Evolutionary conservation across 768 basidiomycete genomes (phyloP).

Genomic region (Rhodotorula taiwanensis): DNA sequence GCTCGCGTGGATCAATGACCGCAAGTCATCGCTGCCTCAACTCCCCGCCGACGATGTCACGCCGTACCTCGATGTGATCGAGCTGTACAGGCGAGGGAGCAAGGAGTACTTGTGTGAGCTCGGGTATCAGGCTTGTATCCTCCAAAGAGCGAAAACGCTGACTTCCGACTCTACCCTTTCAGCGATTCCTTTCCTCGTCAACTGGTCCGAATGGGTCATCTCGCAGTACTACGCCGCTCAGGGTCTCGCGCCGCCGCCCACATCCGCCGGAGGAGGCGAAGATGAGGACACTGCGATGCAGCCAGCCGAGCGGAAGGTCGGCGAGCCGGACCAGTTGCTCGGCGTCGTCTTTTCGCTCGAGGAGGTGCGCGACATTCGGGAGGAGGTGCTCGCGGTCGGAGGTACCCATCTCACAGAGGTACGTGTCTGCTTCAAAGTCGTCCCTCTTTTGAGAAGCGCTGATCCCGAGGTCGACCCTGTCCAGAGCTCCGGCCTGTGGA

Average conservation of each 20-base stretch:
- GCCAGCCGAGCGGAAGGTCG: slow-evolving; percentile 45
- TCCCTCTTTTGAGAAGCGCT: too few species aligned
- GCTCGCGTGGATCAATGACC: slow-evolving; percentile 50
- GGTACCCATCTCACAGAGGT: slow-evolving; percentile 62
- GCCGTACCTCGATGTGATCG: slow-evolving; percentile 55
- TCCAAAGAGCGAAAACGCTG: too few species aligned
- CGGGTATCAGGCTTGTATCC: too few species aligned
- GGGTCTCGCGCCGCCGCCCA: slow-evolving; percentile 11
- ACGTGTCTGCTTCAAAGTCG: slow-evolving; percentile 26
- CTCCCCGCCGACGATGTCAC: slow-evolving; percentile 52
- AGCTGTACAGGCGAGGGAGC: slow-evolving; percentile 61
- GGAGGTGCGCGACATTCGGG: slow-evolving; percentile 58
- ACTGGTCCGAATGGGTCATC: slow-evolving; percentile 59
- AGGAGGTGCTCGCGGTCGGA: slow-evolving; percentile 55
- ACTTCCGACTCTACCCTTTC: too few species aligned
- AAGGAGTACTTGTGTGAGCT: slow-evolving; percentile 70
- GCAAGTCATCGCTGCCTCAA: slow-evolving; percentile 48
- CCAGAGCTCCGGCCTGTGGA: slow-evolving; percentile 68
- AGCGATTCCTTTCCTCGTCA: slow-evolving; percentile 70
- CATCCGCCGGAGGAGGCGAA: neutral
- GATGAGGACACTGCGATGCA: slow-evolving; percentile 42
- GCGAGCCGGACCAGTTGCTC: slow-evolving; percentile 51
- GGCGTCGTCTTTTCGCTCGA: slow-evolving; percentile 55
- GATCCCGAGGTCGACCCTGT: too few species aligned
- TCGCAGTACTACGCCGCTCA: slow-evolving; percentile 36